These are phyloP conservation scores for Amanita polypyramis DNA, from an alignment of 768 basidiomycete genomes.

Conservation along the genomic window DNA sequence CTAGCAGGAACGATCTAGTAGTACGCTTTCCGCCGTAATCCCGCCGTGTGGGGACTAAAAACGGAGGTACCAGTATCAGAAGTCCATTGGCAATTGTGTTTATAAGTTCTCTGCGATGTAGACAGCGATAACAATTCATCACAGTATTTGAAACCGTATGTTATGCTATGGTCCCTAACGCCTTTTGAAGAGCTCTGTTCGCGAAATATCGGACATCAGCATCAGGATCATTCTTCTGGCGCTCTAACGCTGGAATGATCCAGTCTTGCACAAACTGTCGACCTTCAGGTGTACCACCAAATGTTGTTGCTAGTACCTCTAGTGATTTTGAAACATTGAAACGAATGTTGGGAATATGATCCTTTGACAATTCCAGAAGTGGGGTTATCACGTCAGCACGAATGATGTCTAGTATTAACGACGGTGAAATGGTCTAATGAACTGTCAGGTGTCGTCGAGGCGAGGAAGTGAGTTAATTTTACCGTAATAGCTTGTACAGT, in stretches of 20 bases:
- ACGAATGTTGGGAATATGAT: slow-evolving; percentile 97
- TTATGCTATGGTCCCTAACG: slow-evolving; percentile 14
- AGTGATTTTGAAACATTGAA: slow-evolving; percentile 97
- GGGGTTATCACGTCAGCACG: slow-evolving; percentile 76
- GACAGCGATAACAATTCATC: background rate
- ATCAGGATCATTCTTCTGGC: slow-evolving; percentile 80
- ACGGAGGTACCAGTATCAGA: no score
- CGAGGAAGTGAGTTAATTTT: slow-evolving; percentile 12
- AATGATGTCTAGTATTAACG: slow-evolving; percentile 76
- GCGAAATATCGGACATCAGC: slow-evolving; percentile 97
- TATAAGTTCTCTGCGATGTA: background rate
- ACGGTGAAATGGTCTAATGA: slow-evolving; percentile 84
- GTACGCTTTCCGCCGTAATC: no score
- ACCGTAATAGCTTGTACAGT: slow-evolving; percentile 98
- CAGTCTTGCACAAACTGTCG: slow-evolving; percentile 61
- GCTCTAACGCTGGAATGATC: slow-evolving; percentile 76
- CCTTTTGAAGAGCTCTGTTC: slow-evolving; percentile 62
- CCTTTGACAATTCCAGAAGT: slow-evolving; percentile 70
- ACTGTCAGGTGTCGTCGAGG: slow-evolving; percentile 5
- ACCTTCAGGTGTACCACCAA: slow-evolving; percentile 57
- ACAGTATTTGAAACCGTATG: background rate
- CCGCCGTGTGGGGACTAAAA: no score
- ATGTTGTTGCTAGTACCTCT: slow-evolving; percentile 74
- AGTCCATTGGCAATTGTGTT: no score
- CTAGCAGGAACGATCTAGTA: no score